Conservation (phyloP, 1,139 yeast genomes). For the Scheffersomyces stambukii region DNA sequence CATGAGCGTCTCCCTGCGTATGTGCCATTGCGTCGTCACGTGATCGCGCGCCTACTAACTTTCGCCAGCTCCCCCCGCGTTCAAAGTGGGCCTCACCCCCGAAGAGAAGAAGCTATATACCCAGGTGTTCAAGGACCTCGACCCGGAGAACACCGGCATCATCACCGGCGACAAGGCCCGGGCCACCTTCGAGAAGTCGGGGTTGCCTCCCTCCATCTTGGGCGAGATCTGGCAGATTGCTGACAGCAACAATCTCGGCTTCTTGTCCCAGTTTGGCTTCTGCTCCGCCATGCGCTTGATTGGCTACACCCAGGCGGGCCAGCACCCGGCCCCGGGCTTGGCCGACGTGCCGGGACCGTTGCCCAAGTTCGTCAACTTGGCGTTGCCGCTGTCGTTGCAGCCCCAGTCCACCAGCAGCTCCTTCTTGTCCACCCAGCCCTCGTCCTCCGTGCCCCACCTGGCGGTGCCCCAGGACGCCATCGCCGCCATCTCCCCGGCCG, state of each 20-base stretch:
- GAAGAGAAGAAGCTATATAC: constrained; percentile 78
- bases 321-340: constrained; percentile 46
- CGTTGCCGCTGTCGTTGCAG: constrained; percentile 20
- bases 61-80: constrained; percentile 18
- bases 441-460: constrained; percentile 32
- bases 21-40: too few relatives aligned
- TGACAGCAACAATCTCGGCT: constrained; percentile 81
- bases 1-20: constrained; percentile 28
- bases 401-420: constrained; percentile 39
- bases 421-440: constrained; percentile 49
- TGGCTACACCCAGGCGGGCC: constrained; percentile 82
- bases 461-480: constrained; percentile 38
- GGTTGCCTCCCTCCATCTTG: constrained; percentile 69
- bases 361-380: constrained; percentile 47
- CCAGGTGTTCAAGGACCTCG: constrained; percentile 73
- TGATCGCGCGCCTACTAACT: constrained; percentile 7
- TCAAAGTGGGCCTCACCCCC: constrained; percentile 56
- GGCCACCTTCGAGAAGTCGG: constrained; percentile 79
- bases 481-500: constrained; percentile 61
- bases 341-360: constrained; percentile 57
- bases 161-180: constrained; percentile 92
- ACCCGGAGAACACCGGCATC: constrained; percentile 72
- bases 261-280: constrained; percentile 77
- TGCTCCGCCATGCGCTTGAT: constrained; percentile 83
- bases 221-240: constrained; percentile 96